These are phyloP conservation scores for Fennellomyces sp. DNA, from an alignment of 371 early-diverging fungal species.

Conservation along the genomic window DNA sequence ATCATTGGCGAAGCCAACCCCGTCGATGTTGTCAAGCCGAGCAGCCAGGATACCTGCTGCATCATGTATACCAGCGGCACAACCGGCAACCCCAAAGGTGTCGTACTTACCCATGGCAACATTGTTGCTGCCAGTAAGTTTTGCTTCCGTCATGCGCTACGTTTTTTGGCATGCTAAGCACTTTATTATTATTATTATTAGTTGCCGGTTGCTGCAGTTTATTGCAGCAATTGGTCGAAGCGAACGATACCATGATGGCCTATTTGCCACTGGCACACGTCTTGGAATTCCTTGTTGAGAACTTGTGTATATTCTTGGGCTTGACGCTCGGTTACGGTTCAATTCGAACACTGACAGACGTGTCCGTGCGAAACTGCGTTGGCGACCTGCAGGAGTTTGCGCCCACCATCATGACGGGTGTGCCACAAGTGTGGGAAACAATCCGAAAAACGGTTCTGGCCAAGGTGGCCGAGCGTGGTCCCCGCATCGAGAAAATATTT, in stretches of 20 bases:
- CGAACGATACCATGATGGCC: constrained; percentile 74
- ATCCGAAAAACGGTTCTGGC: constrained; percentile 74
- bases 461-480: constrained; percentile 42
- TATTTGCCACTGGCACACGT: constrained; percentile 95
- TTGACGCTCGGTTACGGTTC: constrained; percentile 82
- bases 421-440: constrained; percentile 86
- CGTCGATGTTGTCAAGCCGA: constrained; percentile 63
- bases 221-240: constrained; percentile 39
- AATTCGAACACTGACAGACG: constrained; percentile 81
- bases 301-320: constrained; percentile 67
- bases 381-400: constrained; percentile 77
- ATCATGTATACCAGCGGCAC: constrained; percentile 98
- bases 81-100: constrained; percentile 92
- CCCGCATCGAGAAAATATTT: constrained; percentile 49
- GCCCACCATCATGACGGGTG: constrained; percentile 86
- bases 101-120: constrained; percentile 83
- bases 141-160: too few species aligned
- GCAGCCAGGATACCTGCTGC: constrained; percentile 79
- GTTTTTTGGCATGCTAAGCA: too few species aligned
- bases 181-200: too few species aligned
- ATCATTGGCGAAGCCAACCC: constrained; percentile 70
- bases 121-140: constrained; percentile 74
- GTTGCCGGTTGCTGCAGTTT: constrained; percentile 57
- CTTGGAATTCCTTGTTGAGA: constrained; percentile 79
- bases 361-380: constrained; percentile 82